phyloP scores from a whole-genome alignment of 768 basidiomycete species.

The Tephrocybe sp. region DNA sequence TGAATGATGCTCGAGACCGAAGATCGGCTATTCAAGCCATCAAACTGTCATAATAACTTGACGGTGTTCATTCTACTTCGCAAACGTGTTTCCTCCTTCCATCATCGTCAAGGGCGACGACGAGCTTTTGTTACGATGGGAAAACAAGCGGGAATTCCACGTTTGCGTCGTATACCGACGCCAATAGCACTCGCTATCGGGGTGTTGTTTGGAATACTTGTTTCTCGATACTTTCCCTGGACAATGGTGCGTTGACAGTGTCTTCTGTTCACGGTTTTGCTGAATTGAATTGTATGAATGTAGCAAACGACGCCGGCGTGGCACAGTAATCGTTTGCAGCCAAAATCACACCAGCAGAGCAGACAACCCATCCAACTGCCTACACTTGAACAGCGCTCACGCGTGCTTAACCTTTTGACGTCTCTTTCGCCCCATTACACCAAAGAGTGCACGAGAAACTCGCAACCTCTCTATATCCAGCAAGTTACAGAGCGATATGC shows the following conservation, averaged over 20 bases:
- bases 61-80: neutral
- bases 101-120: neutral
- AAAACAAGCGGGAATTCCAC: slow-evolving; percentile 19
- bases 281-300: slow-evolving; percentile 2
- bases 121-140: slow-evolving; percentile 1
- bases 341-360: slow-evolving; percentile 50
- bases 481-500: slow-evolving; percentile 88
- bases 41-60: neutral
- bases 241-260: slow-evolving; percentile 28
- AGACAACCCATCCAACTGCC: slow-evolving; percentile 73
- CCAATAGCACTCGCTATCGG: slow-evolving; percentile 60
- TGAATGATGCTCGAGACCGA: too few relatives aligned
- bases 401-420: slow-evolving; percentile 84
- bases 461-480: slow-evolving; percentile 82
- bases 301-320: slow-evolving; percentile 41
- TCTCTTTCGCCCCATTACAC: slow-evolving; percentile 92
- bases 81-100: too few relatives aligned
- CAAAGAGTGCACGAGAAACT: slow-evolving; percentile 81
- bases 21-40: neutral
- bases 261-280: neutral
- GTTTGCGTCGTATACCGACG: slow-evolving; percentile 49
- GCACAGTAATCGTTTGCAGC: slow-evolving; percentile 53
- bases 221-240: slow-evolving; percentile 54
- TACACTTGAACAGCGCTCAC: slow-evolving; percentile 77
- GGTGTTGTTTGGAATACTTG: slow-evolving; percentile 57